phyloP scores from a whole-genome alignment of 2,329 filamentous ascomycete genomes.

The Fusarium sp. region DNA sequence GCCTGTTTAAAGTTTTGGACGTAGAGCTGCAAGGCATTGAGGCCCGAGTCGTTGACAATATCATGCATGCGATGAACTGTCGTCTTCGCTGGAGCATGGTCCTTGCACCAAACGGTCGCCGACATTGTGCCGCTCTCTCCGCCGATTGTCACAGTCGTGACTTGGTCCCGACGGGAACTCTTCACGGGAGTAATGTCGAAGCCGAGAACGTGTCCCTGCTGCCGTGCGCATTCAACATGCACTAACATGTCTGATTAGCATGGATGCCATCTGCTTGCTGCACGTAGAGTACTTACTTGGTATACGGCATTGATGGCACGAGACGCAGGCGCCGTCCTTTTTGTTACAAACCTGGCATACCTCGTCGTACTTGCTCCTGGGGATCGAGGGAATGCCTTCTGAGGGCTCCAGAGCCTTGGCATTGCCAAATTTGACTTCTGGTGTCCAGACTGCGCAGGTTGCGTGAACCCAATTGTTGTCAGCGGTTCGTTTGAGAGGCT shows the following conservation, averaged over 20 bases:
- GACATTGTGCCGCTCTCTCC: constrained; percentile 85
- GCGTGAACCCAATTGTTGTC: constrained; percentile 99
- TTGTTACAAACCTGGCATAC: constrained; percentile 87
- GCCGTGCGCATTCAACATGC: constrained; percentile 91
- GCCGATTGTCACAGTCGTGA: constrained; percentile 83
- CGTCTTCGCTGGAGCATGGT: constrained; percentile 80
- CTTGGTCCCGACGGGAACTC: constrained; percentile 83
- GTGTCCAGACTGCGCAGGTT: constrained; percentile 89
- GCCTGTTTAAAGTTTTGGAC: constrained; percentile 94
- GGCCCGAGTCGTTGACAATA: constrained; percentile 74
- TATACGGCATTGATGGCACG: constrained; percentile 79
- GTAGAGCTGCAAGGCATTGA: constrained; percentile 87
- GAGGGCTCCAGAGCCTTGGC: constrained; percentile 84
- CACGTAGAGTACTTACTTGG: constrained; percentile 53
- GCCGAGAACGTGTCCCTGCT: constrained; percentile 83
- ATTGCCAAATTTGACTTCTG: constrained; percentile 92
- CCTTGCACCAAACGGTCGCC: constrained; percentile 92
- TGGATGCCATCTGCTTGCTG: not conserved
- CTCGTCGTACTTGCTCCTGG: constrained; percentile 77
- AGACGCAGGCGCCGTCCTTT: constrained; percentile 80
- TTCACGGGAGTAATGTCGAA: constrained; percentile 94
- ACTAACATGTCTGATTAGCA: constrained; percentile 59
- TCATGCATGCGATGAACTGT: constrained; percentile 85
- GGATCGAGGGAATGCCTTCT: constrained; percentile 89
- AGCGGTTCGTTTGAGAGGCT: constrained; percentile 91